phyloP scores from a whole-genome alignment of 2,329 filamentous ascomycete species.

The Fusarium sacchari region DNA sequence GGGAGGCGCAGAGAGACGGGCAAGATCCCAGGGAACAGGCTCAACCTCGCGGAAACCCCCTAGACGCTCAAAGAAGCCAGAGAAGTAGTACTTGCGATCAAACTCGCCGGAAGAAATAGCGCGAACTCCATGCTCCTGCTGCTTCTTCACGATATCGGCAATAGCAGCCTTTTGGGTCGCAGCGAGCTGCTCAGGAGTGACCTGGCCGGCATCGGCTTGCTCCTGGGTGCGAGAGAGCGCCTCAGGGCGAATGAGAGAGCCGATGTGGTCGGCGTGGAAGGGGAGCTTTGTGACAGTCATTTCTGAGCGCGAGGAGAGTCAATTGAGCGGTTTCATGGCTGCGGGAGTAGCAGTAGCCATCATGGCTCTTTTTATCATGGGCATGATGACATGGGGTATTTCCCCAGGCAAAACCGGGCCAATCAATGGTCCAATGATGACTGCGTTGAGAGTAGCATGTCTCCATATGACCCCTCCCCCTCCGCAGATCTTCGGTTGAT shows the following conservation, averaged over 20 bases:
- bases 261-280: slow-evolving; percentile 78
- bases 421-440: slow-evolving; percentile 35
- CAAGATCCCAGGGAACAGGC: slow-evolving; percentile 52
- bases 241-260: slow-evolving; percentile 74
- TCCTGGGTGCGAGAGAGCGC: slow-evolving; percentile 64
- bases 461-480: slow-evolving; percentile 42
- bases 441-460: slow-evolving; percentile 13
- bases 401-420: slow-evolving; percentile 14
- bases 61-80: slow-evolving; percentile 60
- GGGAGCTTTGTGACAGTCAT: slow-evolving; percentile 53
- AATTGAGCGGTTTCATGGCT: slow-evolving; percentile 7
- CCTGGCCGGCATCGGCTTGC: slow-evolving; percentile 60
- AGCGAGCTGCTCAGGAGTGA: slow-evolving; percentile 56
- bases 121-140: slow-evolving; percentile 70
- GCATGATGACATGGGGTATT: slow-evolving; percentile 31
- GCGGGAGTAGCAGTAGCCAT: slow-evolving; percentile 5
- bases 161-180: slow-evolving; percentile 70
- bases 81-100: slow-evolving; percentile 60
- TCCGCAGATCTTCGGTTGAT: slow-evolving; percentile 41
- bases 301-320: slow-evolving; percentile 1
- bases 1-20: slow-evolving; percentile 51
- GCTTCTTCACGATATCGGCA: slow-evolving; percentile 70
- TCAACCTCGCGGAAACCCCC: slow-evolving; percentile 52
- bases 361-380: slow-evolving; percentile 37
- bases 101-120: slow-evolving; percentile 78